Evolutionary conservation across 2,329 filamentous ascomycete genomes (phyloP).

Genomic region (Xylaria sp.): DNA sequence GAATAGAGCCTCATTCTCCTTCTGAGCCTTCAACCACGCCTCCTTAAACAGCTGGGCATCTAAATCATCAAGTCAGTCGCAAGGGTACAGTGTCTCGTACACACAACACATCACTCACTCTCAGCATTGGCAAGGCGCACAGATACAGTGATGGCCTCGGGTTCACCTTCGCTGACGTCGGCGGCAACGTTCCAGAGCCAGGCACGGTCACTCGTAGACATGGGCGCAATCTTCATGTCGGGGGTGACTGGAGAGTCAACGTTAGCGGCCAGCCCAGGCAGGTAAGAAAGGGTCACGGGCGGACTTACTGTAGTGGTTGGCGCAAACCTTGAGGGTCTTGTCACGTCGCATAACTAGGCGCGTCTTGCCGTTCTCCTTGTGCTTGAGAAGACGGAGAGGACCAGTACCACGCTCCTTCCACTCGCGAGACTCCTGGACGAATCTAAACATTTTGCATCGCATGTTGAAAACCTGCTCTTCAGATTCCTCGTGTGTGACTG

Average conservation of each 20-base stretch:
- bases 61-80: slow-evolving; percentile 55
- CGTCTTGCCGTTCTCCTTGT: slow-evolving; percentile 98
- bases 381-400: slow-evolving; percentile 95
- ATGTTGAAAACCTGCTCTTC: slow-evolving; percentile 99
- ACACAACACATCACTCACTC: slow-evolving; percentile 71
- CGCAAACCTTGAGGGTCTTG: slow-evolving; percentile 99
- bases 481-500: slow-evolving; percentile 97
- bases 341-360: slow-evolving; percentile 98
- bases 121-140: slow-evolving; percentile 98
- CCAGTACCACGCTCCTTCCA: slow-evolving; percentile 99
- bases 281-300: background rate
- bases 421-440: slow-evolving; percentile 88
- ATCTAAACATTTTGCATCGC: slow-evolving; percentile 99
- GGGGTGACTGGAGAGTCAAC: slow-evolving; percentile 76
- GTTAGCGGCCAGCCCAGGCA: slow-evolving; percentile 29
- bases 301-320: slow-evolving; percentile 95
- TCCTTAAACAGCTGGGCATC: slow-evolving; percentile 99
- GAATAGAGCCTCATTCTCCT: slow-evolving; percentile 93
- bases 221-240: slow-evolving; percentile 98
- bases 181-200: slow-evolving; percentile 99
- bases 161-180: slow-evolving; percentile 97
- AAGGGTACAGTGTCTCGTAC: background rate
- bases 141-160: slow-evolving; percentile 93
- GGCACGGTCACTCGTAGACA: slow-evolving; percentile 96
- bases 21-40: slow-evolving; percentile 94